Base-by-base conservation (phyloP, 306 rosid species). In the Gastrolobium villosum region DNA sequence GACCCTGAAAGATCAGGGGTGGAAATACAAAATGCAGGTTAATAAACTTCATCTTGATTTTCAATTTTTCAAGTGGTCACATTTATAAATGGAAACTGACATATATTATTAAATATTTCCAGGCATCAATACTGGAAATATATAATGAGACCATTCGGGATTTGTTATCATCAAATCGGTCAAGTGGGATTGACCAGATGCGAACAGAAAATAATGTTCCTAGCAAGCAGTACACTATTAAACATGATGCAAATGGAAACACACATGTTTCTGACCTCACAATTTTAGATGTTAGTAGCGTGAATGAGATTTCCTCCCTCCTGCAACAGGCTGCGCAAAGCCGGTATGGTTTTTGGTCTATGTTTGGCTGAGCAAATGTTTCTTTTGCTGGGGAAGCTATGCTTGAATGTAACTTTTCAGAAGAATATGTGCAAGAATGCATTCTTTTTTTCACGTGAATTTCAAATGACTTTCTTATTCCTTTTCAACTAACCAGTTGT, bases 1-100 rank as follows among this genome's bases (percentile, higher is more conserved):
- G 79, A 76, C 94, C 46, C 96, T 92, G 53, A 86, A 88, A 80
- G 79, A 84, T 57, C 98, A 91, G 61, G 99, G 99, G 6, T 95
- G 99, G 99, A 89, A 85, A 62, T 92, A 87, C 86, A 87, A 77
- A 79, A 95, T 95, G 98, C 97, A 89, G 94, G 98, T 92, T 81
- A 32, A 40, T 35, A 46, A 48, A 63, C 39, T 77, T 61, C 32
- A 67, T 45, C 26, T 57, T 36, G 48, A 32, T 57, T 71, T 65
- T 59, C 37, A 61, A 50, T 45, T 52, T 65, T 69, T 65, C 37
- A 70, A 68, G 30, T 71, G 72, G 46, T 34, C 72, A 43, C 31
- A 57, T 76, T 6, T 40, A 7, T 34, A 13, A 74, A 54, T 50
- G 69, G 28, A 52, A 73, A 57, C 78, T 62, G 36, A 77, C 20